phyloP scores from a whole-genome alignment of 192 early-diverging fungal genomes.

The Pilaira anomala region DNA sequence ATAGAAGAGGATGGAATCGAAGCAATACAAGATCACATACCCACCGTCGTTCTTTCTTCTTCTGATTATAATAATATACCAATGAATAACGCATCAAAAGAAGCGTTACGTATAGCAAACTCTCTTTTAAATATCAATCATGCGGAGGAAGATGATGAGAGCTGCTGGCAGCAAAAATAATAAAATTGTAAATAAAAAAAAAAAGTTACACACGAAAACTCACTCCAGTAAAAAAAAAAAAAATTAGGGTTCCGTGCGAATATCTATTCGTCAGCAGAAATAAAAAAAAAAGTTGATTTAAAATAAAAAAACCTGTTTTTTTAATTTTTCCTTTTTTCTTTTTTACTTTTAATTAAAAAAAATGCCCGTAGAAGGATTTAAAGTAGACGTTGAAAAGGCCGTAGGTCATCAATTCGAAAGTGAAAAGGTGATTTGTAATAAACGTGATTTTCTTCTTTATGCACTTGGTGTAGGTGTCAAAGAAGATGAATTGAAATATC shows the following conservation, averaged over 20 bases:
- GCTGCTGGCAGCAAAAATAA: background rate
- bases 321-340: background rate
- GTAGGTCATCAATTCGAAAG: slow-evolving; percentile 46
- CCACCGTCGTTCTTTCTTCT: no score
- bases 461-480: slow-evolving; percentile 61
- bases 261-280: slow-evolving; percentile 13
- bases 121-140: background rate
- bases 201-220: no score
- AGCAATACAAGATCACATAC: no score
- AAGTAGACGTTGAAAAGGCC: slow-evolving; percentile 55
- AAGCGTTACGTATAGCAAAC: slow-evolving; percentile 12
- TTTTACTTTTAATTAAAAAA: background rate
- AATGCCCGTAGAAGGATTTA: slow-evolving; percentile 31
- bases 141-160: background rate
- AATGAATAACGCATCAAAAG: background rate
- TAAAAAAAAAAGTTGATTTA: slow-evolving; percentile 1
- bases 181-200: no score
- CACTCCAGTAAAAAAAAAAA: no score
- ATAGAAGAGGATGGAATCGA: background rate
- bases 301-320: background rate
- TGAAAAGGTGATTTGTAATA: slow-evolving; percentile 33
- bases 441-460: slow-evolving; percentile 67
- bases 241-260: background rate
- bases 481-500: slow-evolving; percentile 57
- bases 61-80: no score